phyloP scores from a whole-genome alignment of 1,284 basidiomycete genomes.

The Boletus mariae region DNA sequence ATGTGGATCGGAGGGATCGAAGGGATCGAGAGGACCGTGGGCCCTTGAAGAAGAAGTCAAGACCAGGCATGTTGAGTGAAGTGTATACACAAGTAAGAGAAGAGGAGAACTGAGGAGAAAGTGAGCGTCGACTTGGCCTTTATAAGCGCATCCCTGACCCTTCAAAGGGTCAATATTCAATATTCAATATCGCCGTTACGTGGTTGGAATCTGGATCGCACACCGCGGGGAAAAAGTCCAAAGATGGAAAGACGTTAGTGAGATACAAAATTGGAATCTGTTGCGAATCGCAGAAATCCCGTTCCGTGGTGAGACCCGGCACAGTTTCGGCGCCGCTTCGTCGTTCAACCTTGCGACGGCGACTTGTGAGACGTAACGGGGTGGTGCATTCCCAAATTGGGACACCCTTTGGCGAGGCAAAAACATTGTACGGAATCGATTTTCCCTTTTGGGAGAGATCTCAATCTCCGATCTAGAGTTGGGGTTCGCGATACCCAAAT shows the following conservation, averaged over 20 bases:
- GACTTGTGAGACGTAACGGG: background rate
- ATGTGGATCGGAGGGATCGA: background rate
- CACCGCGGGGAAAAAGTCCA: background rate
- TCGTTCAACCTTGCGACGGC: background rate
- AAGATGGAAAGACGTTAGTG: background rate
- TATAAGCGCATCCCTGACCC: slow-evolving; percentile 15
- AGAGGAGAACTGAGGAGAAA: background rate
- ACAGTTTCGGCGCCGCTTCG: slow-evolving; percentile 1
- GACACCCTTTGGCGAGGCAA: background rate
- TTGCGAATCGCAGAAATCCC: background rate
- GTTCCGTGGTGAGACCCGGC: background rate
- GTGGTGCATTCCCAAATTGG: background rate
- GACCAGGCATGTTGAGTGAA: slow-evolving; percentile 38
- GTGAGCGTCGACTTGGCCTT: slow-evolving; percentile 1
- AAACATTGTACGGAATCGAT: background rate
- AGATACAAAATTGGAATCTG: background rate
- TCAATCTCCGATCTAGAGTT: background rate
- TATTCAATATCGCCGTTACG: background rate
- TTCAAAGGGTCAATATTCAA: background rate
- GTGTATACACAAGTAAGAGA: slow-evolving; percentile 25
- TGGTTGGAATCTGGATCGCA: background rate
- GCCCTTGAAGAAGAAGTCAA: slow-evolving; percentile 34
- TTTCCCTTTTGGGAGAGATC: background rate
- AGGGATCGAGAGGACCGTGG: slow-evolving; percentile 18
- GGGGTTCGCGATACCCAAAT: slow-evolving; percentile 4